These are phyloP conservation scores for Gracilaria vermiculophylla DNA, from an alignment of 23 red algal genomes.

Conservation along the genomic window DNA sequence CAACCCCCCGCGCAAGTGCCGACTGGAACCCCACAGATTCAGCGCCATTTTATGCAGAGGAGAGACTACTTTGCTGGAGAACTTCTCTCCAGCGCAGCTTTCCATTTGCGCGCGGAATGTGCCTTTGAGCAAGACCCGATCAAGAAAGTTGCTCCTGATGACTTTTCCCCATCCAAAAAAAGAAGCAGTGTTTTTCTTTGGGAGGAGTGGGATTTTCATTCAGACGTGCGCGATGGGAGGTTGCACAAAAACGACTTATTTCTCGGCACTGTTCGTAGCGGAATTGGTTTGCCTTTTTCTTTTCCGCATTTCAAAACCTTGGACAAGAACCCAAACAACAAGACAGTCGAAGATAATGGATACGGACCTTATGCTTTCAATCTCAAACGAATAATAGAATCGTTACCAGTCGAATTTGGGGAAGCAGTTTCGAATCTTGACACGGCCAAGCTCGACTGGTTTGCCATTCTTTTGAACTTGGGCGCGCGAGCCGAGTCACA, in stretches of 20 bases:
- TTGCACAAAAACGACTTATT: constrained; percentile 20
- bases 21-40: neutral
- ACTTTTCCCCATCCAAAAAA: too few species aligned
- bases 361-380: constrained; percentile 8
- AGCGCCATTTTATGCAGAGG: neutral
- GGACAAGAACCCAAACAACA: neutral
- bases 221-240: constrained; percentile 18
- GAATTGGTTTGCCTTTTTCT: constrained; percentile 26
- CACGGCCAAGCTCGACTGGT: constrained; percentile 25
- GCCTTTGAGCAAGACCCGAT: neutral
- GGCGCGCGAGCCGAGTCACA: neutral
- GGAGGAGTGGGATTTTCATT: constrained; percentile 3
- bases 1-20: neutral
- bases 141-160: too few species aligned
- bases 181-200: constrained; percentile 1
- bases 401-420: constrained; percentile 1
- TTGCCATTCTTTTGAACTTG: constrained; percentile 26
- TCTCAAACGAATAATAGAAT: neutral
- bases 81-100: constrained; percentile 25
- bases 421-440: neutral
- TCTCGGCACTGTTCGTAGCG: neutral
- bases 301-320: neutral
- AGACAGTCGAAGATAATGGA: neutral
- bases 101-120: neutral
- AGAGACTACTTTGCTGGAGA: constrained; percentile 24